A percentile compares a stretch with the other conserved stretches of the same genome.
Conservation (phyloP, 2,329 filamentous ascomycete species). For the Nemania serpens region DNA sequence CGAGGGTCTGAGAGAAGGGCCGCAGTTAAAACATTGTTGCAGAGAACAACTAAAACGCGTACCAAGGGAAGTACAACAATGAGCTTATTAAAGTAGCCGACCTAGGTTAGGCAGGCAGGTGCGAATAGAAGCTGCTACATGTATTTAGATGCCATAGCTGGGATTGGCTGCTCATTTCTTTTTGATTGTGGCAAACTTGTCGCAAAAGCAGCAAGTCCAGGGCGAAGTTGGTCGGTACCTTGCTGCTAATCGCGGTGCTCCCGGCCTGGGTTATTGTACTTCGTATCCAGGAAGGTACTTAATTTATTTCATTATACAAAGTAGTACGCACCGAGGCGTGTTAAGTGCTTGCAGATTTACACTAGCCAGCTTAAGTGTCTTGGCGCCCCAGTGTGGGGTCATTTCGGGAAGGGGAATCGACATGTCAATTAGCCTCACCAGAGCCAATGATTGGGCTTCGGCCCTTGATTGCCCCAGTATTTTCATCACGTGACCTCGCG, state of each 20-base stretch:
- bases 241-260: background rate
- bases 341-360: slow-evolving; percentile 26
- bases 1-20: too few species aligned
- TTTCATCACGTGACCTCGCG: slow-evolving; percentile 27
- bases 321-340: slow-evolving; percentile 1
- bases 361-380: background rate
- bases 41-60: too few species aligned
- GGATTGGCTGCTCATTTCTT: background rate
- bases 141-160: too few species aligned
- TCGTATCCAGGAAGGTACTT: background rate
- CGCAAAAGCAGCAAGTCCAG: background rate
- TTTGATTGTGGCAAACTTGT: slow-evolving; percentile 18
- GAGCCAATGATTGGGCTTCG: slow-evolving; percentile 11
- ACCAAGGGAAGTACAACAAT: too few species aligned
- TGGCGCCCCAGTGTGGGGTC: background rate
- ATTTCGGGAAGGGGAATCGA: background rate
- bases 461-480: background rate
- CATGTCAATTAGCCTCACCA: slow-evolving; percentile 10
- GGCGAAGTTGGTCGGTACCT: background rate
- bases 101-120: background rate
- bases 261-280: too few species aligned
- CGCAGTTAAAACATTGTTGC: too few species aligned
- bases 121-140: too few species aligned
- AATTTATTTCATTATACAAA: too few species aligned
- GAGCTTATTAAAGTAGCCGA: too few species aligned